These are phyloP conservation scores for Zizania palustris DNA, from an alignment of 202 grass and related monocot species.

Conservation along the genomic window DNA sequence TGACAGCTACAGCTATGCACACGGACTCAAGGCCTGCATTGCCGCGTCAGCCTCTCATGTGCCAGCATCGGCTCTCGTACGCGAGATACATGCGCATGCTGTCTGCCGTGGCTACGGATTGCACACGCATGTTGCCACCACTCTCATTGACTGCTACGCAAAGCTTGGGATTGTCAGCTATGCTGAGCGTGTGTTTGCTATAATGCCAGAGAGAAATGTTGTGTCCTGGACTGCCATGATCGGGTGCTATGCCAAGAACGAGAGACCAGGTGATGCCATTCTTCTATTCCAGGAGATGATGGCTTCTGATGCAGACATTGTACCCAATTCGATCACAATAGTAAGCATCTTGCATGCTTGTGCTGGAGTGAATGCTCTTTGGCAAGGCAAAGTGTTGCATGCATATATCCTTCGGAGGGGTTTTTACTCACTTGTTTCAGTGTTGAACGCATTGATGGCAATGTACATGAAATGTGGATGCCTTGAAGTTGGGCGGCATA, in stretches of 20 bases:
- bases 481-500: constrained; percentile 41
- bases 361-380: constrained; percentile 57
- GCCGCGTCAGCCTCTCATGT: constrained; percentile 41
- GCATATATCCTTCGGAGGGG: constrained; percentile 77
- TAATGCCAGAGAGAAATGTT: constrained; percentile 65
- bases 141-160: constrained; percentile 79
- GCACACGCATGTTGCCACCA: constrained; percentile 70
- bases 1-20: constrained; percentile 68
- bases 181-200: constrained; percentile 56
- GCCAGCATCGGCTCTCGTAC: constrained; percentile 48
- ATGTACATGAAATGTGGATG: constrained; percentile 93
- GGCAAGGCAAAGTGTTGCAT: constrained; percentile 83
- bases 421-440: constrained; percentile 59
- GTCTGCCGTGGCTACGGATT: constrained; percentile 40
- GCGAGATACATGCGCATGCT: constrained; percentile 62
- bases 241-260: constrained; percentile 74
- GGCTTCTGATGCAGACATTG: constrained; percentile 46
- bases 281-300: constrained; percentile 73
- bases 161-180: constrained; percentile 64
- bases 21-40: constrained; percentile 69
- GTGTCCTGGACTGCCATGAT: constrained; percentile 97
- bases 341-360: constrained; percentile 70
- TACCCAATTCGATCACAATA: constrained; percentile 78
- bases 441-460: constrained; percentile 75
- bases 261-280: constrained; percentile 70